Conservation (phyloP, 2,329 filamentous ascomycete species). For the Exophiala spinifera region DNA sequence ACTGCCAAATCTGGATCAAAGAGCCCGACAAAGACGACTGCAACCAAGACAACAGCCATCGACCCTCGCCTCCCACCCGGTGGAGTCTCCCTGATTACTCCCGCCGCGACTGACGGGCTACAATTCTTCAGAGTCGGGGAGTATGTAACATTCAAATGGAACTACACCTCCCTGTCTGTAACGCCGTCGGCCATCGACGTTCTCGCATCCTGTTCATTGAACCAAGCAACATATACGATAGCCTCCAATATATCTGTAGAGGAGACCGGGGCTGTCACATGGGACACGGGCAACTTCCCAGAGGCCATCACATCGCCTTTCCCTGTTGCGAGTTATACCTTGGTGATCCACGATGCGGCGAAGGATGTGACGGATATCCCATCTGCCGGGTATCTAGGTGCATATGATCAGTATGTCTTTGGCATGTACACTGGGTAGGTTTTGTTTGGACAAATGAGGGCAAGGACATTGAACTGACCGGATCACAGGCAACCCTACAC, state of each 20-base stretch:
- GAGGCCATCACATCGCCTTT: slow-evolving; percentile 50
- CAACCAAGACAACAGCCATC: slow-evolving; percentile 43
- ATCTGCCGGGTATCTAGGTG: slow-evolving; percentile 54
- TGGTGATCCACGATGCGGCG: slow-evolving; percentile 59
- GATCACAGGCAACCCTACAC: slow-evolving; percentile 28
- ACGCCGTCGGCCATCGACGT: slow-evolving; percentile 61
- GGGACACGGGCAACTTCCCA: slow-evolving; percentile 59
- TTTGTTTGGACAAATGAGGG: background rate
- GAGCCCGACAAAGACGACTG: slow-evolving; percentile 18
- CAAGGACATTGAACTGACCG: slow-evolving; percentile 28
- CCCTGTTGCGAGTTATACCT: slow-evolving; percentile 60
- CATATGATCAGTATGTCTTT: slow-evolving; percentile 54
- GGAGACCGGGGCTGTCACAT: slow-evolving; percentile 53
- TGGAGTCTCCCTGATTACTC: slow-evolving; percentile 61
- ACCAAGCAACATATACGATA: slow-evolving; percentile 61
- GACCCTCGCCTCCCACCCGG: slow-evolving; percentile 56
- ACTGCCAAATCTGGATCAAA: slow-evolving; percentile 16
- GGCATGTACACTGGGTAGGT: slow-evolving; percentile 58
- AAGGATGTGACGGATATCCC: slow-evolving; percentile 52
- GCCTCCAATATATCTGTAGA: slow-evolving; percentile 56
- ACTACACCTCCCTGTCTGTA: slow-evolving; percentile 59
- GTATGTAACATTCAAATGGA: slow-evolving; percentile 63
- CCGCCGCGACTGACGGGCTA: slow-evolving; percentile 46
- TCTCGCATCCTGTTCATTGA: slow-evolving; percentile 58
- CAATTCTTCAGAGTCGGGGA: slow-evolving; percentile 65